Base-by-base conservation (phyloP, 345 rosid species). In the Barbarea vulgaris region DNA sequence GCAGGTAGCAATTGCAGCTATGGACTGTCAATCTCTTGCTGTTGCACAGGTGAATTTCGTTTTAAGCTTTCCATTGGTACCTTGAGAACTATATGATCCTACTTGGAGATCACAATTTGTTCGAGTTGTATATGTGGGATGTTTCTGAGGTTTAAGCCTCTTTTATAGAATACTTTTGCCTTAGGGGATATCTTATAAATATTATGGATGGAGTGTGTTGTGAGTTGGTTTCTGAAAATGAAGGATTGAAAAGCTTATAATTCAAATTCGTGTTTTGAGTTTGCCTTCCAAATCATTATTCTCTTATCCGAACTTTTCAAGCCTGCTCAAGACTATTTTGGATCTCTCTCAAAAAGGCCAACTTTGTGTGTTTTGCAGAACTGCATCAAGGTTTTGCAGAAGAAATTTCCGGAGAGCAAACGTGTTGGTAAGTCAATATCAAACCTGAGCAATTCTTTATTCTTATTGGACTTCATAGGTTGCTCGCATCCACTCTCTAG, bases 1-100 rank as follows among this genome's bases (percentile, higher is more conserved):
- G 83, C 96, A 96, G 75, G 93, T 96, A 76, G 89, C 99, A 50
- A 31, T 87, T 82, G 97, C 99, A 69, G 97, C 99, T 22, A 89
- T 96, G 97, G 99, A 96, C 84, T 90, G 95, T 81, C 97, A 91
- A 28, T 78, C 81, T 77, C 87, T 93, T 48, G 84, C 69, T 58
- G 91, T 85, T 77, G 96, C 99, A 50, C 89, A 93, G 96, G 98
- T 96, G 69, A 59, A 0, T 10, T 66, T 3, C 18, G n/a, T 68
- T 14, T 72, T 50, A 64, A 1, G 25, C 67, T 55, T 53, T 47
- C 7, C 19, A 1, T 47, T 77, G 18, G 24, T 55, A 64, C 61
- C 25, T 62, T 69, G 47, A 44, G 18, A 62, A 12, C 22, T 74
- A 4, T 21, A 54, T 48, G 37, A 64, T 57, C 62, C 28, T 57